Percentiles rank a stretch among this genome's conserved stretches.
phyloP scores from a whole-genome alignment of 2,329 filamentous ascomycete species.

The Zymoseptoria crescenta region DNA sequence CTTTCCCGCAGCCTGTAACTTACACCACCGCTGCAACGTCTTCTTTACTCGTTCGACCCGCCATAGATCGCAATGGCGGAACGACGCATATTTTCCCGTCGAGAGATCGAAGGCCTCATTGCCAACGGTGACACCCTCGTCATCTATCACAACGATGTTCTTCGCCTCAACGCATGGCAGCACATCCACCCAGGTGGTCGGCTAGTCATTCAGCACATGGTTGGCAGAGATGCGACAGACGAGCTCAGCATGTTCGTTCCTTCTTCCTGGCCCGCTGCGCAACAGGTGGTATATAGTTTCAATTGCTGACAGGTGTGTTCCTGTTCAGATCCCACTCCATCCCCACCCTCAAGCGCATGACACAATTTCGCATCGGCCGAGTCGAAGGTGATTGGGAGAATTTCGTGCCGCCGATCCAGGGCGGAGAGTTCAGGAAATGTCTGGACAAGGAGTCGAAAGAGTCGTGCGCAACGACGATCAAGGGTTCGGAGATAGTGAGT shows the following conservation, averaged over 20 bases:
- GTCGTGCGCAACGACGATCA: conserved; percentile 3
- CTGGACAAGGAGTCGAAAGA: neutral
- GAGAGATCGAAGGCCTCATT: conserved; percentile 46
- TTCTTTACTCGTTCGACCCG: neutral
- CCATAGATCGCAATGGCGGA: neutral
- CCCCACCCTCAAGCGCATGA: conserved; percentile 53
- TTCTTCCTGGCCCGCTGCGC: conserved; percentile 53
- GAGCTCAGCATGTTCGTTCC: conserved; percentile 49
- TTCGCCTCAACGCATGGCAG: conserved; percentile 53
- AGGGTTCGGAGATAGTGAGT: conserved; percentile 4
- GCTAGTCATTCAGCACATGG: conserved; percentile 63
- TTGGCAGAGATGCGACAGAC: conserved; percentile 52
- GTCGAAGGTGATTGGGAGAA: conserved; percentile 76
- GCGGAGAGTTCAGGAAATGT: conserved; percentile 58
- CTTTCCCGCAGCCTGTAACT: neutral
- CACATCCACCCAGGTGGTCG: conserved; percentile 52
- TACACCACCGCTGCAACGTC: neutral
- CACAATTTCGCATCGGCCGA: conserved; percentile 69
- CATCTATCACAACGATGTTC: conserved; percentile 47
- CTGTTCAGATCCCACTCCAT: conserved; percentile 37
- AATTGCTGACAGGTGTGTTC: neutral
- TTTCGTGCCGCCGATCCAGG: conserved; percentile 82
- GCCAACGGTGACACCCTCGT: conserved; percentile 50
- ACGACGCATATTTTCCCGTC: neutral
- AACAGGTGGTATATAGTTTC: neutral